Evolutionary conservation across 108 stramenopile genomes (phyloP).

Genomic region (Cyclostephanos tholiformis): DNA sequence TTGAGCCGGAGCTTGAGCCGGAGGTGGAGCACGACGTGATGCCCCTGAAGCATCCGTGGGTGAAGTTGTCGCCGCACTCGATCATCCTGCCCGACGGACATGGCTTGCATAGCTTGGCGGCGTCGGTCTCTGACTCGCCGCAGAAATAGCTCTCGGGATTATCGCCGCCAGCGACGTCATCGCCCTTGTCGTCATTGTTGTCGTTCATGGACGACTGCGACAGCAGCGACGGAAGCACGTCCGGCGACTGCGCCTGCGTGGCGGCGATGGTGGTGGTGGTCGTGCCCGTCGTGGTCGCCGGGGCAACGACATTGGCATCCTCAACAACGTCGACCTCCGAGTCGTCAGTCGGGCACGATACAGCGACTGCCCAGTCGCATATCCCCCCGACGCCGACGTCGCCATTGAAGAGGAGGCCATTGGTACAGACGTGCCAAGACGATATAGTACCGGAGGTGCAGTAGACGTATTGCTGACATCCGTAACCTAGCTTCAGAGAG

Average conservation of each 20-base stretch:
- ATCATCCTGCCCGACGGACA: slow-evolving; percentile 17
- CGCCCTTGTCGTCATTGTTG: background rate
- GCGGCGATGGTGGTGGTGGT: background rate
- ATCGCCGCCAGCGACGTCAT: background rate
- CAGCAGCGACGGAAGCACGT: background rate
- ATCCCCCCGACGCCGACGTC: slow-evolving; percentile 28
- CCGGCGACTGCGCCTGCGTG: background rate
- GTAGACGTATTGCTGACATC: slow-evolving; percentile 22
- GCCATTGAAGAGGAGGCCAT: slow-evolving; percentile 26
- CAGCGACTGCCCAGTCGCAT: slow-evolving; percentile 17
- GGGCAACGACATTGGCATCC: background rate
- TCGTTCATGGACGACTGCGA: background rate
- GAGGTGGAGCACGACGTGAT: background rate
- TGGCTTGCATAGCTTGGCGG: slow-evolving; percentile 11
- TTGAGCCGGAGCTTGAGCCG: no score
- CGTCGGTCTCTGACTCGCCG: slow-evolving; percentile 20
- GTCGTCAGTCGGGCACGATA: slow-evolving; percentile 10
- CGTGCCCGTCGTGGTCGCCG: background rate
- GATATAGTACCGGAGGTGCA: slow-evolving; percentile 17
- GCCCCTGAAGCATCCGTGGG: slow-evolving; percentile 24
- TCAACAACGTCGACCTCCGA: background rate
- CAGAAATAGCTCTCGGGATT: slow-evolving; percentile 36
- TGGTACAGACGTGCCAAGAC: slow-evolving; percentile 12
- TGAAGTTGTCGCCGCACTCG: slow-evolving; percentile 10
- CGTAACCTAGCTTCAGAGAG: background rate